Evolutionary conservation across 2,329 filamentous ascomycete genomes (phyloP), one percentile per base, ranked within the genome.

Genomic region (Colletotrichum acutatum): DNA sequence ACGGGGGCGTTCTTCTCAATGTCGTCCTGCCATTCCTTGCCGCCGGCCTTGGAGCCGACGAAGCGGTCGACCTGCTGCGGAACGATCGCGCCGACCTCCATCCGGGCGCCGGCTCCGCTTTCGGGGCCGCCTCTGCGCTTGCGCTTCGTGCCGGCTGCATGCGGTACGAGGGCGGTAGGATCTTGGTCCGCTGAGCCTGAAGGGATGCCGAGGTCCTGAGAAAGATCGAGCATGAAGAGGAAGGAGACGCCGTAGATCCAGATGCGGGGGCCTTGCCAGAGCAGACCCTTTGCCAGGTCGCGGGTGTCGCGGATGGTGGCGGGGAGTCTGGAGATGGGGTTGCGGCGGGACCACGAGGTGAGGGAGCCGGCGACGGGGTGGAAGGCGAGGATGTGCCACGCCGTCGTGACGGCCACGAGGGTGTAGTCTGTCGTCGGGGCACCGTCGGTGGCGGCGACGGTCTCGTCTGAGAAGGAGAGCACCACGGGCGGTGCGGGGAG

Each of bases 221-320:
- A 89, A 34, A 97, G 85, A 80, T 98, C 95, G 73, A 99, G 90
- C 95, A 98, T 98, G 84, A 94, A 95, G 28, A 99, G 83, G 88
- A 95, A 98, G 1, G 90, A 92, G 53, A 91, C 90, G 7, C 96
- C 95, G 78, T 97, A 98, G 24, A 98, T 84, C 95, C 96, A 98
- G 8, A 96, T 83, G 16, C 96, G 90, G 32, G 86, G 85, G 1
- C 92, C 86, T 79, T 97, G 93, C 95, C 96, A 98, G 52, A 98
- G 82, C 30, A 92, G 91, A 4, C 95, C 95, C 85, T 96, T 96
- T 66, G 93, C 93, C 54, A 94, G 88, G 80, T 98, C 95, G 72
- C 92, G 90, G 28, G 95, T 89, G 75, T 91, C 90, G 68, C 88
- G 90, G 80, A 97, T 96, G 60, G 93, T 89, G 3, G 87, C 86